Evolutionary conservation across 139 green algal genomes (phyloP), one percentile per base, ranked within the genome.

Genomic region (Tetradesmus obliquus): DNA sequence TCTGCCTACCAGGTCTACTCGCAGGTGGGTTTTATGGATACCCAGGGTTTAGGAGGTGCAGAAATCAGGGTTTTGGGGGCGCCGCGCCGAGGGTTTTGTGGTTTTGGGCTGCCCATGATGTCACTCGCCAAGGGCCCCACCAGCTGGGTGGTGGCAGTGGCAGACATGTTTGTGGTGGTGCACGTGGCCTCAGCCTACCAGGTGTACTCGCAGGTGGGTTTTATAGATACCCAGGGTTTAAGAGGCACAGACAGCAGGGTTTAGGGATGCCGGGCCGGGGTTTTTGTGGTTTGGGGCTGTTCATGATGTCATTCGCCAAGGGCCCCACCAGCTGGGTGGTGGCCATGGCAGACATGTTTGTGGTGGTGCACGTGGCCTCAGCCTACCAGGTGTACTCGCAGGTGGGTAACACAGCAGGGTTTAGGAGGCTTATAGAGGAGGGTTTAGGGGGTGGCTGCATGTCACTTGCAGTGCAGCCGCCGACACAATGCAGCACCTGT

Each of bases 311-410:
- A 10, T 69, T 95, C 17, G 57, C 45, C 51, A 51, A 84, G 4
- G 80, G 88, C 3, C 87, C 74, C 83, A 57, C 85, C 20, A 82
- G 79, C 19, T 92, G 93, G 87, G 74, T 93, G 17, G 81, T 94
- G 7, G 89, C 72, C 19, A 62, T 93, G 60, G 74, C 74, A n/a
- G 53, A 88, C 45, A 79, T 94, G 79, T 80, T 94, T 45, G 93
- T 95, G 57, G 82, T 95, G 32, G 72, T 94, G 9, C 92, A 94
- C 57, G 92, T 94, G 79, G 58, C 90, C 17, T 45, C 89, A 62
- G 92, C 92, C 15, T 94, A 94, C 55, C 90, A 88, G 55, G 74
- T 91, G 19, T 54, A 60, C 17, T 84, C 72, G 58, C 60, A 45
- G 32, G 32, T 45, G 32, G 32, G 32, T 45, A 45, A 45, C 32